phyloP scores from a whole-genome alignment of 2,329 filamentous ascomycete species.

The Aspergillus neoniger region DNA sequence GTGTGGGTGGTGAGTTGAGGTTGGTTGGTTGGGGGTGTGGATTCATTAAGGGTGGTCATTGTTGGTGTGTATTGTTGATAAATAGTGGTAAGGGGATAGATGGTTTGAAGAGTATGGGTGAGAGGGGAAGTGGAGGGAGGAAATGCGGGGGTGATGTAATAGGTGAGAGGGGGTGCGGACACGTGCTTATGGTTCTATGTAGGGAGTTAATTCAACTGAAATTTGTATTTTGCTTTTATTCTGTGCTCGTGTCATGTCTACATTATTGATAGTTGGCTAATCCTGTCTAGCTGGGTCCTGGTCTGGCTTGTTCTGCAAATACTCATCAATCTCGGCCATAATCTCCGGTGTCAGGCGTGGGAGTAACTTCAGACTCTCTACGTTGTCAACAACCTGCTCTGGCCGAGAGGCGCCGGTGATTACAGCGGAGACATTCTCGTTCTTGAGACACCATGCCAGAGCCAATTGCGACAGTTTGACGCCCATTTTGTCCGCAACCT shows the following conservation, averaged over 20 bases:
- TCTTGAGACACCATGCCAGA: constrained; percentile 62
- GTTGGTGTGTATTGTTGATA: not conserved
- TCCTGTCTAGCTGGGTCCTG: constrained; percentile 25
- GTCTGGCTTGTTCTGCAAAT: constrained; percentile 34
- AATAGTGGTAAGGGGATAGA: too few species aligned
- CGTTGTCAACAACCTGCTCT: constrained; percentile 49
- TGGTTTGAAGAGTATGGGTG: not conserved
- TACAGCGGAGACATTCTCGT: constrained; percentile 54
- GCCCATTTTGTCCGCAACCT: constrained; percentile 46
- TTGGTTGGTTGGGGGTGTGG: not conserved
- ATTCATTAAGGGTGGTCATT: not conserved
- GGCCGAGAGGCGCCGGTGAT: constrained; percentile 48
- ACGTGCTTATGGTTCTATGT: not conserved
- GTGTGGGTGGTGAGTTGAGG: not conserved
- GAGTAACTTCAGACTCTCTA: constrained; percentile 48
- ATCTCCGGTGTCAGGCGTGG: constrained; percentile 47
- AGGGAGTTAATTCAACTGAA: too few species aligned
- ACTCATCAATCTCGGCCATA: constrained; percentile 50
- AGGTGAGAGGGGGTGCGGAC: not conserved
- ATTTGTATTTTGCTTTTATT: too few species aligned
- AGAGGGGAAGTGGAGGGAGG: not conserved
- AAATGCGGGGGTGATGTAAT: constrained; percentile 1
- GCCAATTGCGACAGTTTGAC: constrained; percentile 57
- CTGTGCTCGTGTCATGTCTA: too few species aligned
- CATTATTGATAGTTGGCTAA: not conserved